phyloP scores from a whole-genome alignment of 2,329 filamentous ascomycete species.

The Aspergillus costaricaensis region DNA sequence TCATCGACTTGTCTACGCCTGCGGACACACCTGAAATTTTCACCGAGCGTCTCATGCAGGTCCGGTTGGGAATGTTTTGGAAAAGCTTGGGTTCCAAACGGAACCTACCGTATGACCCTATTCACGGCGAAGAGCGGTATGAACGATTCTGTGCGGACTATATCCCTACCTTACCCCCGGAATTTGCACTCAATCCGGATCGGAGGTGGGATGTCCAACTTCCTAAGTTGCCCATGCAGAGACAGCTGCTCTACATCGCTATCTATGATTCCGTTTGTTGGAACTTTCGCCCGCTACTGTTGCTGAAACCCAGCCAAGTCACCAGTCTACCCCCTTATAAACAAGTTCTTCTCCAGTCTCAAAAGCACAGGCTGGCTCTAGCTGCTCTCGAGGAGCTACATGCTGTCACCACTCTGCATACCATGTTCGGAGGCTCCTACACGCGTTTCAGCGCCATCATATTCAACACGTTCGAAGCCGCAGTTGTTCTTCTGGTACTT shows the following conservation, averaged over 20 bases:
- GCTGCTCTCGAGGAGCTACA: constrained; percentile 1
- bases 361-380: neutral
- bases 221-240: constrained; percentile 4
- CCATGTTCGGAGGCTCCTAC: constrained; percentile 2
- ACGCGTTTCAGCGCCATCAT: constrained; percentile 8
- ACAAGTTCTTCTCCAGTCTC: neutral
- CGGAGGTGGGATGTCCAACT: constrained; percentile 4
- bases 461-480: constrained; percentile 5
- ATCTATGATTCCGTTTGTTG: constrained; percentile 11
- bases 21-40: constrained; percentile 2
- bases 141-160: constrained; percentile 10
- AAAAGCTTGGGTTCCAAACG: neutral
- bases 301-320: constrained; percentile 1
- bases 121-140: constrained; percentile 9
- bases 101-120: constrained; percentile 3
- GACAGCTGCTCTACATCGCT: constrained; percentile 11
- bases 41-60: constrained; percentile 13
- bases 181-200: neutral
- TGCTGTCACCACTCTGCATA: constrained; percentile 1
- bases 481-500: neutral
- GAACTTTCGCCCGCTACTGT: constrained; percentile 9
- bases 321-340: constrained; percentile 4
- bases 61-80: constrained; percentile 10
- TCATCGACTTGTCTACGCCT: neutral
- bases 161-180: neutral